phyloP scores from a whole-genome alignment of 306 rosid genomes.

The Lithocarpus polystachyus region DNA sequence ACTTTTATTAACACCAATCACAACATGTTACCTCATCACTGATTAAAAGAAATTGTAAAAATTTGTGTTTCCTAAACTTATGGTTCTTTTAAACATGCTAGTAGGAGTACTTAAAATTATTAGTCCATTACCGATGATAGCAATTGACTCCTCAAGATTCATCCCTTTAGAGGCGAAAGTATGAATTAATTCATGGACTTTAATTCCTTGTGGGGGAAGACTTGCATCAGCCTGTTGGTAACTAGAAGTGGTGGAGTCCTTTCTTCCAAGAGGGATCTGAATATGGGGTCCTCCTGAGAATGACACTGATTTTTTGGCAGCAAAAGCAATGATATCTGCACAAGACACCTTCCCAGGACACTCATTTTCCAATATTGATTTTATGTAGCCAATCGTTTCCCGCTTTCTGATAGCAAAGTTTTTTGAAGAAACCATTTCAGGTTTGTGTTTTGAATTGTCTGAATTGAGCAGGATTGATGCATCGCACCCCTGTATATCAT shows the following conservation, averaged over 20 bases:
- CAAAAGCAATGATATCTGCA: conserved; percentile 40
- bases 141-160: conserved; percentile 43
- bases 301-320: conserved; percentile 33
- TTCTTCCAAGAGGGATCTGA: conserved; percentile 41
- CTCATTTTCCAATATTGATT: conserved; percentile 28
- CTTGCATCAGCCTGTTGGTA: conserved; percentile 32
- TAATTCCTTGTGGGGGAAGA: conserved; percentile 36
- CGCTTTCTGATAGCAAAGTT: conserved; percentile 39
- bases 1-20: too few species aligned
- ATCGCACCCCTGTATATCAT: conserved; percentile 39
- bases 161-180: conserved; percentile 27
- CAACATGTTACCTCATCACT: too few species aligned
- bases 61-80: too few species aligned
- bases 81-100: background rate
- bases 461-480: conserved; percentile 42
- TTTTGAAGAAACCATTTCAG: conserved; percentile 35
- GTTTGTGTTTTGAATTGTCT: background rate
- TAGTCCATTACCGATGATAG: conserved; percentile 33
- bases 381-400: conserved; percentile 30
- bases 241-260: conserved; percentile 29
- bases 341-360: conserved; percentile 45
- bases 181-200: conserved; percentile 28
- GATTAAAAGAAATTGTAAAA: too few species aligned
- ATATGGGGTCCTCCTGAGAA: conserved; percentile 40
- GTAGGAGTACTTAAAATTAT: too few species aligned